phyloP scores from a whole-genome alignment of 2,329 filamentous ascomycete species.

The Apiospora marii region DNA sequence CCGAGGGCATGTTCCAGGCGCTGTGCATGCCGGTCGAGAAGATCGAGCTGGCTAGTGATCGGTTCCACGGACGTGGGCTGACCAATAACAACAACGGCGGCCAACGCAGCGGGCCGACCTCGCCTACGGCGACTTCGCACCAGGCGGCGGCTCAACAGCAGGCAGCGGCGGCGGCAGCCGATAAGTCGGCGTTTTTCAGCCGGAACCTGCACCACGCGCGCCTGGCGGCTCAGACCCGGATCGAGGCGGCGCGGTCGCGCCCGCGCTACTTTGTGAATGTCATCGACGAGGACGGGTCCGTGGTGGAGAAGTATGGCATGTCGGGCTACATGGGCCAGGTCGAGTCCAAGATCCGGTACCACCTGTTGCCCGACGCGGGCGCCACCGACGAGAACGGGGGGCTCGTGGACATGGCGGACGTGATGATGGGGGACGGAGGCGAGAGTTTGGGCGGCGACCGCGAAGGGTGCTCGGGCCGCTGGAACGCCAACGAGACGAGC shows the following conservation, averaged over 20 bases:
- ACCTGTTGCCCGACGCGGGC: slow-evolving; percentile 64
- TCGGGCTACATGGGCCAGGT: slow-evolving; percentile 69
- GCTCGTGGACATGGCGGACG: slow-evolving; percentile 59
- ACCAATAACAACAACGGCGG: slow-evolving; percentile 40
- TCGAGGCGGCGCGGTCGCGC: slow-evolving; percentile 62
- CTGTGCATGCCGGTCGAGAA: slow-evolving; percentile 70
- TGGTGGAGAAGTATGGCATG: slow-evolving; percentile 62
- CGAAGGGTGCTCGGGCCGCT: slow-evolving; percentile 55
- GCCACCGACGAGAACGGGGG: slow-evolving; percentile 64
- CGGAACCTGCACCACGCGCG: slow-evolving; percentile 58
- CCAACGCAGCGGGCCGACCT: slow-evolving; percentile 44
- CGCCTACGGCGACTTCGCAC: not conserved
- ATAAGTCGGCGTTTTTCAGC: not conserved
- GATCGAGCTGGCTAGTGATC: slow-evolving; percentile 59
- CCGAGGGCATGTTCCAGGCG: slow-evolving; percentile 72
- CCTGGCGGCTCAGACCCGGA: slow-evolving; percentile 69
- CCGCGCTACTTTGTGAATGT: slow-evolving; percentile 68
- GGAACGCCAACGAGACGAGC: slow-evolving; percentile 51
- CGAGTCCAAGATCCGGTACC: slow-evolving; percentile 66
- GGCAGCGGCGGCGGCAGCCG: not conserved
- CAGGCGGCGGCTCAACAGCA: slow-evolving; percentile 35
- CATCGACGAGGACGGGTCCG: slow-evolving; percentile 55
- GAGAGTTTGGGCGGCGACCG: slow-evolving; percentile 48
- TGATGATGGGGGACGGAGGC: slow-evolving; percentile 55
- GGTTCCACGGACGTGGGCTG: slow-evolving; percentile 48